These are phyloP conservation scores for Blastomyces parvus DNA, from an alignment of 2,329 filamentous ascomycete genomes.

Conservation along the genomic window DNA sequence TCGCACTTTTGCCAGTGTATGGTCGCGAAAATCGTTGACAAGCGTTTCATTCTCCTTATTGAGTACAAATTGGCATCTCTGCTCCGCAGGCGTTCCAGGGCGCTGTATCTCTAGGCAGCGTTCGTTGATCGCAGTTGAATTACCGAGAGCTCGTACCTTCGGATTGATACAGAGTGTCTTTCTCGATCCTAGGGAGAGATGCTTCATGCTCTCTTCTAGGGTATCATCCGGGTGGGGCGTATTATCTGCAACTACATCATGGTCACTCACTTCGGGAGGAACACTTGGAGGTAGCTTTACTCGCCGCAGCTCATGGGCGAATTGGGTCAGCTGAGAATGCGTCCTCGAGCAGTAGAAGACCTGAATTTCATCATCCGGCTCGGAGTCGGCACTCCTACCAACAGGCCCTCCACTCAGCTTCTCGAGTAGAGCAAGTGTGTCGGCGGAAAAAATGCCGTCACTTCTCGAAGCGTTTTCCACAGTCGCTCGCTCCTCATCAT, in stretches of 20 bases:
- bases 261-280: slow-evolving; percentile 33
- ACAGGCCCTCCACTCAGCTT: slow-evolving; percentile 45
- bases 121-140: slow-evolving; percentile 79
- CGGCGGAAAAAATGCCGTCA: slow-evolving; percentile 53
- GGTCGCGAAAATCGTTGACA: slow-evolving; percentile 74
- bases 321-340: slow-evolving; percentile 84
- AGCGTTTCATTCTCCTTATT: slow-evolving; percentile 63
- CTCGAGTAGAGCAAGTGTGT: slow-evolving; percentile 65
- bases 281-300: slow-evolving; percentile 68
- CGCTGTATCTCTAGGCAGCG: slow-evolving; percentile 85
- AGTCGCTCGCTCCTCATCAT: slow-evolving; percentile 38
- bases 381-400: slow-evolving; percentile 35
- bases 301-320: slow-evolving; percentile 69
- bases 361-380: slow-evolving; percentile 57
- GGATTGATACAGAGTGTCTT: slow-evolving; percentile 88
- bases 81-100: slow-evolving; percentile 49
- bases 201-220: slow-evolving; percentile 58
- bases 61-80: slow-evolving; percentile 67
- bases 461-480: slow-evolving; percentile 24
- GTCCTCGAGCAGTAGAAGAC: slow-evolving; percentile 90
- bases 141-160: slow-evolving; percentile 60
- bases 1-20: slow-evolving; percentile 69
- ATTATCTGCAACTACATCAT: slow-evolving; percentile 16
- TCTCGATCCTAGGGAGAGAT: slow-evolving; percentile 73
- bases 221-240: slow-evolving; percentile 15